Percentiles rank a stretch among this genome's conserved stretches.
phyloP scores from a whole-genome alignment of 257 asterid genomes.

The Buddleja alternifolia region DNA sequence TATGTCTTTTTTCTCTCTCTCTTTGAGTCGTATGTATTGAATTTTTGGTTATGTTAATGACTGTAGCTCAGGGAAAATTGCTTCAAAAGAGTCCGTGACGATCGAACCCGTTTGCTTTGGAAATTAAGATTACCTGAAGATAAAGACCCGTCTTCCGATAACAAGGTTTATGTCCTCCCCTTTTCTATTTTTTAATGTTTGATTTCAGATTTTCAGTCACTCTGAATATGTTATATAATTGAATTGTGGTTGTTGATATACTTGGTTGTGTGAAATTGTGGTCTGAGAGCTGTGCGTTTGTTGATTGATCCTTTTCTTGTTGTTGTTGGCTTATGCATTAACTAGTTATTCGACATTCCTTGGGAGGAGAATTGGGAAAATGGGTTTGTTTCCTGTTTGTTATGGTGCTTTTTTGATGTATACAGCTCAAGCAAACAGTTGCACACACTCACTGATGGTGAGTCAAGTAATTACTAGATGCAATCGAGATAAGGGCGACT shows the following conservation, averaged over 20 bases:
- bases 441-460: too few species aligned
- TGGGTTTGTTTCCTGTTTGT: slow-evolving; percentile 4
- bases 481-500: not conserved
- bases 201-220: not conserved
- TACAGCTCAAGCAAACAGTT: not conserved
- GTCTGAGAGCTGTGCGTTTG: not conserved
- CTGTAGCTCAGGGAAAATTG: slow-evolving; percentile 89
- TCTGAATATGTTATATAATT: not conserved
- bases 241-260: slow-evolving; percentile 8
- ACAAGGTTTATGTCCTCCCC: slow-evolving; percentile 37
- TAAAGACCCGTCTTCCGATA: slow-evolving; percentile 35
- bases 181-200: not conserved
- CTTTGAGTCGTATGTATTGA: not conserved
- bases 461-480: not conserved
- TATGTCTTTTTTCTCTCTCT: not conserved
- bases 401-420: slow-evolving; percentile 10
- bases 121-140: slow-evolving; percentile 57
- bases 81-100: slow-evolving; percentile 77
- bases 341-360: too few species aligned
- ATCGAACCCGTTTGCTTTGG: slow-evolving; percentile 85
- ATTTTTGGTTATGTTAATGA: slow-evolving; percentile 19
- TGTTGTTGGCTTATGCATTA: too few species aligned
- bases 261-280: not conserved
- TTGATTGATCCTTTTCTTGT: slow-evolving; percentile 4
- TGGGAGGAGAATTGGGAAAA: not conserved